These are phyloP conservation scores for Skeletonema tropicum DNA, from an alignment of 108 stramenopile genomes.

Conservation along the genomic window DNA sequence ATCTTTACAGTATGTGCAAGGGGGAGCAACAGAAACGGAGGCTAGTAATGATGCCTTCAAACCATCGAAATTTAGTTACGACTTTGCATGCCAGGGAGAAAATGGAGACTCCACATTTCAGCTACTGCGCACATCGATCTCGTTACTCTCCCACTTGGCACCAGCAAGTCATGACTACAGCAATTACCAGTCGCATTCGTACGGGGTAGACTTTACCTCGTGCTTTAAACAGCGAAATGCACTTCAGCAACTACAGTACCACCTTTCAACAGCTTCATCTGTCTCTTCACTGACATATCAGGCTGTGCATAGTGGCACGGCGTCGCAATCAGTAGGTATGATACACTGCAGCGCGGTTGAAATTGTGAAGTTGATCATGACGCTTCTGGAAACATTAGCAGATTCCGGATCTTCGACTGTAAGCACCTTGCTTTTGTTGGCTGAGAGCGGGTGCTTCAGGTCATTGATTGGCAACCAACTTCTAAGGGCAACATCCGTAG, in stretches of 20 bases:
- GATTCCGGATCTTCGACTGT: conserved; percentile 28
- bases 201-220: conserved; percentile 36
- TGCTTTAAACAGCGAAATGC: conserved; percentile 43
- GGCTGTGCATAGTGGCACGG: conserved; percentile 17
- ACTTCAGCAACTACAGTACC: conserved; percentile 13
- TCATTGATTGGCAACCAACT: conserved; percentile 44
- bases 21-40: not conserved
- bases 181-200: conserved; percentile 15
- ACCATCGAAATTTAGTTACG: conserved; percentile 15
- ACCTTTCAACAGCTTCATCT: conserved; percentile 28
- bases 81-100: conserved; percentile 18
- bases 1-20: conserved; percentile 26
- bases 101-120: conserved; percentile 24
- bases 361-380: conserved; percentile 20
- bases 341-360: conserved; percentile 40
- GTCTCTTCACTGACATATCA: conserved; percentile 44
- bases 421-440: conserved; percentile 29
- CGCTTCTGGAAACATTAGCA: conserved; percentile 29
- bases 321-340: conserved; percentile 13
- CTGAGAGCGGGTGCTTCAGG: conserved; percentile 24
- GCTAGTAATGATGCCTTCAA: not conserved
- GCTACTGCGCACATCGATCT: conserved; percentile 20
- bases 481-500: conserved; percentile 17
- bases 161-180: conserved; percentile 15
- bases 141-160: conserved; percentile 23